Conservation (phyloP, 495 filamentous ascomycete genomes). For the Penicilliopsis zonata region DNA sequence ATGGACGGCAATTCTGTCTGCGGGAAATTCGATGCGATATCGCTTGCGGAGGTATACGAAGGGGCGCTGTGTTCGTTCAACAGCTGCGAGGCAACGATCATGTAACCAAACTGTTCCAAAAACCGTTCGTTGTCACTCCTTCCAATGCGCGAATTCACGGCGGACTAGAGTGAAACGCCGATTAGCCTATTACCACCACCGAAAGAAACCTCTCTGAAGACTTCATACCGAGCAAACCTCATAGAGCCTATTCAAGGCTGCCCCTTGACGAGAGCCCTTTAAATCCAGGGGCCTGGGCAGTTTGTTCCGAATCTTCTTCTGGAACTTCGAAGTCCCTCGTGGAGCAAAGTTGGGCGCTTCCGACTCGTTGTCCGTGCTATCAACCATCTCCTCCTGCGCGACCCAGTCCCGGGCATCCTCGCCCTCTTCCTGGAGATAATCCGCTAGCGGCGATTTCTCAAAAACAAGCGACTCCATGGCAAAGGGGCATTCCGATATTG, state of each 20-base stretch:
- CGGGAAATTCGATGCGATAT: conserved; percentile 23
- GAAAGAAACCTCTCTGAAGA: no score
- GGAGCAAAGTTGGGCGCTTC: conserved; percentile 55
- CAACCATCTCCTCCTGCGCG: conserved; percentile 31
- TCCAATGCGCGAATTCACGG: conserved; percentile 61
- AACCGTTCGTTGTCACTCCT: conserved; percentile 76
- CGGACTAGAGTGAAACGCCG: conserved; percentile 20
- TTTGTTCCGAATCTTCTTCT: conserved; percentile 52
- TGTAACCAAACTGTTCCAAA: conserved; percentile 90
- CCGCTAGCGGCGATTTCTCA: conserved; percentile 82
- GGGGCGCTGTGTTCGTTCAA: conserved; percentile 53
- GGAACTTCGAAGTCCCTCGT: conserved; percentile 54
- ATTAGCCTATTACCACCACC: no score
- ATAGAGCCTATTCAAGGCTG: conserved; percentile 38
- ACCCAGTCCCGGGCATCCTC: conserved; percentile 32
- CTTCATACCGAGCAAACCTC: conserved; percentile 46
- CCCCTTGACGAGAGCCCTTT: conserved; percentile 35
- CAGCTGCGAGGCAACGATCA: conserved; percentile 88
- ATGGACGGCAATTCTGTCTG: conserved; percentile 25
- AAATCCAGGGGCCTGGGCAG: conserved; percentile 50
- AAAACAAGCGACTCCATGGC: conserved; percentile 86
- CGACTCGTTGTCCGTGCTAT: conserved; percentile 20
- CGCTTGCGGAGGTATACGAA: conserved; percentile 31
- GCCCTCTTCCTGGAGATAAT: conserved; percentile 71
- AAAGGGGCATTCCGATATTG: conserved; percentile 21